Evolutionary conservation across 495 filamentous ascomycete species (phyloP).

Genomic region (Penicillium canariense): DNA sequence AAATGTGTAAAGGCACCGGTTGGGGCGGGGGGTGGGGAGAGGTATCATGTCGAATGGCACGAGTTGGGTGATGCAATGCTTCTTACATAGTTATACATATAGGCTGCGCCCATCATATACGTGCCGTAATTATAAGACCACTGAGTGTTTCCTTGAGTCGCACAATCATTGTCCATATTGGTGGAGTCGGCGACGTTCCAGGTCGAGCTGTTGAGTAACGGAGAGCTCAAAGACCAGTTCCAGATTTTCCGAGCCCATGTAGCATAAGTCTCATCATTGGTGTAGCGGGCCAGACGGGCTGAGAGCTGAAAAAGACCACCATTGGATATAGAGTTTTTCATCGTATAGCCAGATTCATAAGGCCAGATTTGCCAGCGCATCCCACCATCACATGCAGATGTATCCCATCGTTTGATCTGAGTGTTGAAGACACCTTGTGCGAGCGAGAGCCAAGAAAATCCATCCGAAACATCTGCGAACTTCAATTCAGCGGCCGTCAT

Average conservation of each 20-base stretch:
- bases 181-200: constrained; percentile 64
- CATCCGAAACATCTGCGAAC: constrained; percentile 42
- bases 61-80: neutral
- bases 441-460: constrained; percentile 69
- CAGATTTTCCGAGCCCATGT: constrained; percentile 67
- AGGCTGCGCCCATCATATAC: constrained; percentile 65
- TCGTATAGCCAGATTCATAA: constrained; percentile 52
- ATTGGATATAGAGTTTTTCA: constrained; percentile 72
- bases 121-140: constrained; percentile 72
- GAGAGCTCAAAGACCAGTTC: constrained; percentile 58
- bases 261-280: constrained; percentile 59
- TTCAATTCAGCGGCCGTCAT: constrained; percentile 54
- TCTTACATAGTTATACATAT: constrained; percentile 67
- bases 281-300: constrained; percentile 65
- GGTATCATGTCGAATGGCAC: too few species aligned
- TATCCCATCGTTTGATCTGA: constrained; percentile 58
- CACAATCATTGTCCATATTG: constrained; percentile 51
- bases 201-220: constrained; percentile 46
- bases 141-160: constrained; percentile 53
- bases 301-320: constrained; percentile 67
- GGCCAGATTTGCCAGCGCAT: constrained; percentile 57
- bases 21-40: too few species aligned
- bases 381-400: constrained; percentile 46
- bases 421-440: constrained; percentile 79
- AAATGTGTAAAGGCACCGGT: too few species aligned